A percentile compares a stretch with the other conserved stretches of the same genome.
These are phyloP conservation scores for apple (Malus domestica) DNA, from an alignment of 306 rosid genomes.

Conservation along the genomic window ASM211411v1 NC_041798.1:30346001-30346500, in stretches of 20 bases:
- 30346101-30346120: constrained; percentile 96
- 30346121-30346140: constrained; percentile 29
- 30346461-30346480: background rate
- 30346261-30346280: constrained; percentile 92
- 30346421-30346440: constrained; percentile 85
- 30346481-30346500: background rate
- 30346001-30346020: constrained; percentile 23
- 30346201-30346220: background rate
- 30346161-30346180: constrained; percentile 11
- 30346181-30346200: constrained; percentile 5
- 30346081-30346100: constrained; percentile 90
- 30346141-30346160: constrained; percentile 9
- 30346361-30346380: background rate
- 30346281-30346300: constrained; percentile 93
- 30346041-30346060: constrained; percentile 88
- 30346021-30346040: constrained; percentile 54
- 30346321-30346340: constrained; percentile 11
- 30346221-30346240: constrained; percentile 91
- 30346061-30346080: constrained; percentile 87
- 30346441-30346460: constrained; percentile 31
- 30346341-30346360: constrained; percentile 8
- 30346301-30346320: constrained; percentile 68
- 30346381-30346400: constrained; percentile 56
- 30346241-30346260: constrained; percentile 94
- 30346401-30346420: constrained; percentile 98